Conservation (phyloP, 108 stramenopile species). For the Asterionellopsis glacialis region DNA sequence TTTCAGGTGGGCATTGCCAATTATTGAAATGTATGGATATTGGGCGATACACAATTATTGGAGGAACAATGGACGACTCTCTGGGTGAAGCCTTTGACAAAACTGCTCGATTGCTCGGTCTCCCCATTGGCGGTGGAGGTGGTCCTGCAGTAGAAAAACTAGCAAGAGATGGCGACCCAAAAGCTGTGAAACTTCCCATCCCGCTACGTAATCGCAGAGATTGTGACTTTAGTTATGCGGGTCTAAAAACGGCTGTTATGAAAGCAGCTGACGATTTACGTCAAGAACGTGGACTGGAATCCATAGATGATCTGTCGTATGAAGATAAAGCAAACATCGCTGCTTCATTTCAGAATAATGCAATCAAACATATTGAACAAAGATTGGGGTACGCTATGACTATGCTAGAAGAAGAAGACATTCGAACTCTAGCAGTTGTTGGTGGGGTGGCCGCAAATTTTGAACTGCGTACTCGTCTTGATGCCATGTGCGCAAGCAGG, state of each 20-base stretch:
- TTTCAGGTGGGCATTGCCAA: constrained; percentile 96
- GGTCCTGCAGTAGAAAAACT: constrained; percentile 90
- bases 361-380: constrained; percentile 90
- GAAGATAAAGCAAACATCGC: constrained; percentile 83
- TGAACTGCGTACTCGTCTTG: constrained; percentile 76
- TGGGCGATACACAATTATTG: constrained; percentile 77
- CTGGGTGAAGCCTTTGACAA: constrained; percentile 93
- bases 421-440: constrained; percentile 88
- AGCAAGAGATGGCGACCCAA: constrained; percentile 79
- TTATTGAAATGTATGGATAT: constrained; percentile 84
- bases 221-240: constrained; percentile 94
- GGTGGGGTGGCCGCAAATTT: constrained; percentile 97
- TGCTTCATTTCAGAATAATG: constrained; percentile 91
- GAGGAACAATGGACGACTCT: constrained; percentile 95
- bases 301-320: constrained; percentile 34
- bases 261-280: constrained; percentile 59
- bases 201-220: constrained; percentile 79
- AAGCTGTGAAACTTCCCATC: constrained; percentile 67
- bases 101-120: constrained; percentile 86
- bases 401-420: constrained; percentile 41
- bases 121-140: constrained; percentile 87
- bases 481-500: constrained; percentile 44
- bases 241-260: constrained; percentile 89
- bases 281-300: constrained; percentile 46
- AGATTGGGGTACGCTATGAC: constrained; percentile 79